phyloP scores from a whole-genome alignment of 257 asterid species.

The Cordia subcordata region DNA sequence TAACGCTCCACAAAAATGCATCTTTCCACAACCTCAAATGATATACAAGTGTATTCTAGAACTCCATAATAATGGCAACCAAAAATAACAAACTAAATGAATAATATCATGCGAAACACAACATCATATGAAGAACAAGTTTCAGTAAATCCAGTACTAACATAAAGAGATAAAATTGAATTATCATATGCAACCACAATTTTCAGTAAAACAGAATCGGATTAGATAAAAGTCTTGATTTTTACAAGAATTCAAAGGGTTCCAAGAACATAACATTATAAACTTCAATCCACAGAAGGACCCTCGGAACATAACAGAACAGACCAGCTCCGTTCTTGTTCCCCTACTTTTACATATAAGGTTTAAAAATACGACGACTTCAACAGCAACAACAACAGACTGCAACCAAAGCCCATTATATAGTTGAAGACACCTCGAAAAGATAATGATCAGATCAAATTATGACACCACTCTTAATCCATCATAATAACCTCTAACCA shows the following conservation, averaged over 20 bases:
- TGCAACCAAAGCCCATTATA: constrained; percentile 9
- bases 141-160: neutral
- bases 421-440: constrained; percentile 14
- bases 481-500: constrained; percentile 12
- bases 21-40: too few species aligned
- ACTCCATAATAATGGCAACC: too few species aligned
- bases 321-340: constrained; percentile 4
- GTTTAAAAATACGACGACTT: neutral
- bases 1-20: too few species aligned
- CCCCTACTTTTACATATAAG: constrained; percentile 17
- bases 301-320: constrained; percentile 3
- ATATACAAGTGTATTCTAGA: too few species aligned
- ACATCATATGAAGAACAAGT: too few species aligned
- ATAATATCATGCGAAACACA: too few species aligned
- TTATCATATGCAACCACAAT: constrained; percentile 2
- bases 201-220: constrained; percentile 8
- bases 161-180: neutral
- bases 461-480: constrained; percentile 14
- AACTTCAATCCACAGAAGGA: constrained; percentile 6
- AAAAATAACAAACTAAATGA: too few species aligned
- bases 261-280: constrained; percentile 11
- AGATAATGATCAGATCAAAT: constrained; percentile 13
- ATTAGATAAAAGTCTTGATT: constrained; percentile 20
- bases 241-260: constrained; percentile 19
- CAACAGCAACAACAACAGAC: neutral